Evolutionary conservation across 2,329 filamentous ascomycete genomes (phyloP), one percentile per base, ranked within the genome.

Genomic region (Orbilia quercus): DNA sequence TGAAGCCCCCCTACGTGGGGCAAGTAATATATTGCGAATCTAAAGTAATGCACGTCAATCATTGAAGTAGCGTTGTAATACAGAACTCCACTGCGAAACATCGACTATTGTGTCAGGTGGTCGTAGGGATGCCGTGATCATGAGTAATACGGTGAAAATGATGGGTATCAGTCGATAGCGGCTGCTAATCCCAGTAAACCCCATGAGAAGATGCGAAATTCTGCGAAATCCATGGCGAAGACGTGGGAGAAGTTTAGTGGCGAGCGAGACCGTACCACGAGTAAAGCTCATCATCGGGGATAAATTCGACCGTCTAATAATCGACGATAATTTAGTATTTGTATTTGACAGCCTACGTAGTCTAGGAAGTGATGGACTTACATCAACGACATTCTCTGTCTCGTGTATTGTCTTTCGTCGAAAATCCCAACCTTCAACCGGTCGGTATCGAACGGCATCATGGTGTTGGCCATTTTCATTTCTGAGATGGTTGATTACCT

Each of bases 361-460:
- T n/a, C 18, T 22, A 18, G 7, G 28, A 12, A 9, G 25, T 14
- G n/a, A 14, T 42, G 2, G 1, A 62, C 69, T 48, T 50, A 73
- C 69, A 20, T 73, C 60, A n/a, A 73, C 38, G 25, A 73, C 69
- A 5, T 51, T 42, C 34, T 57, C 47, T n/a, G 31, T 58, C 31
- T 73, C 69, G 3, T 48, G 28, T 1, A 5, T 12, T 11, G 53
- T 55, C 42, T 73, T 73, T 28, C 60, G 38, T 40, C 69, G 51
- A 25, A 73, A 73, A 25, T 73, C 69, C 69, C 69, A 73, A 11
- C 69, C 69, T 50, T 73, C 69, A 16, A 73, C 69, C 55, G 69
- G 69, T 73, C 69, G 60, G 69, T 62, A 73, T 23, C 54, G 45
- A 36, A 73, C 69, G 5, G 69, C 53, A 25, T 73, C 69, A 47